Evolutionary conservation across 345 rosid genomes (phyloP).

Genomic region (Salix arbutifolia): DNA sequence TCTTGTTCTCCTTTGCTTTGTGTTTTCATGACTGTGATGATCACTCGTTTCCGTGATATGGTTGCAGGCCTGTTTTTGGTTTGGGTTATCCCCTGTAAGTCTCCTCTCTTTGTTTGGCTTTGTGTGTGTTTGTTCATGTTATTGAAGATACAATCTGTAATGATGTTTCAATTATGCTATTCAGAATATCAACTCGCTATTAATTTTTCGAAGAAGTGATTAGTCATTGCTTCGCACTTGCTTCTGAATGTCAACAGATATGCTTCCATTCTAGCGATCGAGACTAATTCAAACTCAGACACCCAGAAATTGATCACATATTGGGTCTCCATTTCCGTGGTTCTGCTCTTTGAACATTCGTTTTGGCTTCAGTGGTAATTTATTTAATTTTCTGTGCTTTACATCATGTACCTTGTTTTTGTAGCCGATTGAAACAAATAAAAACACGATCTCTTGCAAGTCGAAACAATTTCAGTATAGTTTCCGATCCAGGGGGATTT

Average conservation of each 20-base stretch:
- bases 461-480: neutral
- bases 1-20: neutral
- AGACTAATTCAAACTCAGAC: constrained; percentile 25
- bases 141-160: neutral
- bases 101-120: neutral
- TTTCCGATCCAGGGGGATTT: neutral
- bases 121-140: neutral
- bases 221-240: neutral
- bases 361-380: constrained; percentile 30
- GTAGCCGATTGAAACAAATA: neutral
- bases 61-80: constrained; percentile 34
- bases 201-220: neutral
- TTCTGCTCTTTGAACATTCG: constrained; percentile 30
- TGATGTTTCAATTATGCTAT: neutral
- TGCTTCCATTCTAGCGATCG: constrained; percentile 36
- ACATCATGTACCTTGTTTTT: neutral
- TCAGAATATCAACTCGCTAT: neutral
- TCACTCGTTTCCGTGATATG: neutral
- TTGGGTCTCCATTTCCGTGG: constrained; percentile 35
- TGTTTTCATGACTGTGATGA: neutral
- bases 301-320: constrained; percentile 28
- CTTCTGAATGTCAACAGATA: constrained; percentile 12
- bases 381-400: neutral
- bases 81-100: constrained; percentile 39
- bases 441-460: neutral